Percentiles rank a stretch among this genome's conserved stretches.
Conservation (phyloP, 2,329 filamentous ascomycete species). For the Juglanconis oblonga region DNA sequence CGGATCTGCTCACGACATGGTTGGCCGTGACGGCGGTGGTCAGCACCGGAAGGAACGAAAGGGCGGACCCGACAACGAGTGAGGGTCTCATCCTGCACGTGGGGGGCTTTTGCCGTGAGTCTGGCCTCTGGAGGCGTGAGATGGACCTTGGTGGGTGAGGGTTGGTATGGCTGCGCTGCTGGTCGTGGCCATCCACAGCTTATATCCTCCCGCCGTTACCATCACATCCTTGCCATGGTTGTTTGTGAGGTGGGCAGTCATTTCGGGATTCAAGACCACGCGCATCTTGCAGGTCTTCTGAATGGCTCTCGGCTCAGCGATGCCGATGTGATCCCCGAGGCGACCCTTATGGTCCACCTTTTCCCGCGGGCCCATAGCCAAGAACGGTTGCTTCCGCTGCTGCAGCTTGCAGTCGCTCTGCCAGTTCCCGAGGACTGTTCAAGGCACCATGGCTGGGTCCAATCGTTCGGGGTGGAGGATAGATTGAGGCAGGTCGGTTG, state of each 20-base stretch:
- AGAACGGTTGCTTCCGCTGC: background rate
- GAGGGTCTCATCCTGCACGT: slow-evolving; percentile 7
- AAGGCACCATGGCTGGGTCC: too few relatives aligned
- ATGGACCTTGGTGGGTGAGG: background rate
- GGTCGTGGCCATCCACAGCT: background rate
- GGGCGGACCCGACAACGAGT: background rate
- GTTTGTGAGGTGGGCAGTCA: background rate
- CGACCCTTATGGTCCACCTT: background rate
- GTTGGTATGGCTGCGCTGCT: background rate
- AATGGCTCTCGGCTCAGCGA: background rate
- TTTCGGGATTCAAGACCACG: background rate
- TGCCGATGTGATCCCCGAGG: background rate
- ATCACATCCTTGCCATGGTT: background rate
- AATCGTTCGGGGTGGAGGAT: too few relatives aligned
- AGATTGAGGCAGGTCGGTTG: too few relatives aligned
- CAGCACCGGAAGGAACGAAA: slow-evolving; percentile 2
- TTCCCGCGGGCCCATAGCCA: background rate
- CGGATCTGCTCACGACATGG: slow-evolving; percentile 8
- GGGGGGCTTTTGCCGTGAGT: background rate
- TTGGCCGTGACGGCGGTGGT: slow-evolving; percentile 8
- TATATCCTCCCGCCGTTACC: background rate
- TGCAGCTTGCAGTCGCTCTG: background rate
- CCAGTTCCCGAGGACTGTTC: background rate
- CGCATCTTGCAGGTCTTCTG: background rate
- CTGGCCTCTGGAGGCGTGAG: background rate